Evolutionary conservation across 2,329 filamentous ascomycete species (phyloP).

Genomic region (Thelonectria discophora): DNA sequence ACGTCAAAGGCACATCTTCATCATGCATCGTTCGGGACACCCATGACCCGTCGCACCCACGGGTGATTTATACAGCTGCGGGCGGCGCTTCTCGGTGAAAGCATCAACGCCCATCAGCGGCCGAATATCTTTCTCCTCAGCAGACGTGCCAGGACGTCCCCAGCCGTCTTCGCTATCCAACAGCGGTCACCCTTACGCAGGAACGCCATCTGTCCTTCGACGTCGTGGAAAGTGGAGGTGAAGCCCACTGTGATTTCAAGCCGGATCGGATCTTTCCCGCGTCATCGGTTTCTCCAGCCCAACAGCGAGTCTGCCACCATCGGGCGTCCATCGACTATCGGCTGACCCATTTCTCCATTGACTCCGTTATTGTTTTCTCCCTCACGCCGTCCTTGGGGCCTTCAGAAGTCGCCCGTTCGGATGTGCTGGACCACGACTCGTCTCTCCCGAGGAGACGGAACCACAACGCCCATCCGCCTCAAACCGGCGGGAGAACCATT

Average conservation of each 20-base stretch:
- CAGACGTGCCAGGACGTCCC: constrained; percentile 26
- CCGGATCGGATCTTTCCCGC: constrained; percentile 42
- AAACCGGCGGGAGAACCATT: background rate
- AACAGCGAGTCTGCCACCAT: constrained; percentile 30
- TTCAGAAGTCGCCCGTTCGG: constrained; percentile 29
- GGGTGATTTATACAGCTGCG: constrained; percentile 3
- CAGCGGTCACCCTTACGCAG: constrained; percentile 45
- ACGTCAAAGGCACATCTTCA: background rate
- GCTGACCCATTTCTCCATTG: background rate
- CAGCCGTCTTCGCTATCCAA: constrained; percentile 27
- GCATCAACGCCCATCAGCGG: background rate
- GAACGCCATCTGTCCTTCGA: constrained; percentile 36
- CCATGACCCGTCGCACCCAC: background rate
- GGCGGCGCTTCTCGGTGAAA: background rate
- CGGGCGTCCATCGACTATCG: constrained; percentile 21
- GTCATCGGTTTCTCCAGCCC: constrained; percentile 34
- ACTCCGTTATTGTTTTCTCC: background rate
- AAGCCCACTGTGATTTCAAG: constrained; percentile 38
- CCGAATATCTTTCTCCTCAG: constrained; percentile 12
- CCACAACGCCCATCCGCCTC: background rate
- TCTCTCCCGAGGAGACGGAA: constrained; percentile 16
- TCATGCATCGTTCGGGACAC: background rate
- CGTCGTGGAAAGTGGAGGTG: constrained; percentile 38
- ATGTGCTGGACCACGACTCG: constrained; percentile 6
- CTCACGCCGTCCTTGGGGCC: constrained; percentile 2